Percentiles rank a stretch among this genome's conserved stretches.
These are phyloP conservation scores for Corymbia maculata DNA, from an alignment of 345 rosid genomes.

Conservation along the genomic window DNA sequence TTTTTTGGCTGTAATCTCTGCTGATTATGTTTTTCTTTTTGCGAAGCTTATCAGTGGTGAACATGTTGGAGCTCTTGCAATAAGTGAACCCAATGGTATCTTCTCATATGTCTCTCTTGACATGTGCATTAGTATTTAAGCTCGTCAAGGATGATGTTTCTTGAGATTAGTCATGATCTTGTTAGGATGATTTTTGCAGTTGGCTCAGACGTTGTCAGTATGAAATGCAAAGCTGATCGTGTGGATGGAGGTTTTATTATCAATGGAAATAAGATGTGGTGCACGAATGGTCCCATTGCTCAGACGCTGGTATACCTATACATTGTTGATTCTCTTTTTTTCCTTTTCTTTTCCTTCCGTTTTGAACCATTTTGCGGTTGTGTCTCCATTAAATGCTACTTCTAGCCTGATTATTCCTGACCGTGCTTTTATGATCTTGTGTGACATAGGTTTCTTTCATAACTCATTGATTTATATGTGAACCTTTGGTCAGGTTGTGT, in stretches of 20 bases:
- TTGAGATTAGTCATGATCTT: neutral
- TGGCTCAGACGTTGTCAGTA: conserved; percentile 93
- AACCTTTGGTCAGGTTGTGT: conserved; percentile 49
- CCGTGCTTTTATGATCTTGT: neutral
- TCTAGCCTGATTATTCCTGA: neutral
- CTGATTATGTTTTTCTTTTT: conserved; percentile 8
- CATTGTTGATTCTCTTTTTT: neutral
- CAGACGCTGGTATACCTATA: conserved; percentile 61
- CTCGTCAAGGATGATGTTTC: neutral
- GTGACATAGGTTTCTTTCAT: neutral
- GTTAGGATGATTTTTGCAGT: conserved; percentile 29
- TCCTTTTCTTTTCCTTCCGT: neutral
- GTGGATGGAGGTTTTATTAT: conserved; percentile 76
- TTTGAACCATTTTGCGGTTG: neutral
- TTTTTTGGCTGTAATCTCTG: neutral
- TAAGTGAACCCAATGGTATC: conserved; percentile 97
- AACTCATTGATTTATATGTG: neutral
- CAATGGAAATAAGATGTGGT: conserved; percentile 98
- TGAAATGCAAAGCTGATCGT: conserved; percentile 93
- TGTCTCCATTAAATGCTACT: neutral
- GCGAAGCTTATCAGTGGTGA: conserved; percentile 94
- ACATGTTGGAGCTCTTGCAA: conserved; percentile 94
- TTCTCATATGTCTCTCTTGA: neutral
- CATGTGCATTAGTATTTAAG: neutral
- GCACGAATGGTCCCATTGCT: conserved; percentile 95